A percentile compares a stretch with the other conserved stretches of the same genome.
These are phyloP conservation scores for Blastobotrys capitulatus DNA, from an alignment of 1,139 yeast species.

Conservation along the genomic window DNA sequence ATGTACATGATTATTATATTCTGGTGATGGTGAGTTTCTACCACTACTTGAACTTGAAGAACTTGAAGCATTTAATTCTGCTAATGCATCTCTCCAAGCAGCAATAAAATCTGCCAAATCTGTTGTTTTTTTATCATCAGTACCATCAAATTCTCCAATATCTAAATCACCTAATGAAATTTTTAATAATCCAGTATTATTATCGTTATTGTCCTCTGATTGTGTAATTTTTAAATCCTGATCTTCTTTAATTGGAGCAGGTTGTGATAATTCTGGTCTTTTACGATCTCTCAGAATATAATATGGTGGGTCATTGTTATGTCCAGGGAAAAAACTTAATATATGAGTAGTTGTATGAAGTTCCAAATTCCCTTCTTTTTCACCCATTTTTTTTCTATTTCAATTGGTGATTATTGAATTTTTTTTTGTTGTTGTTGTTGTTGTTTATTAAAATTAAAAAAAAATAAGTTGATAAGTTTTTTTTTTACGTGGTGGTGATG, in stretches of 20 bases:
- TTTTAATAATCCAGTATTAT: constrained; percentile 9
- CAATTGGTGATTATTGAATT: no score
- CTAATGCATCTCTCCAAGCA: constrained; percentile 25
- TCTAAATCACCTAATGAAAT: constrained; percentile 23
- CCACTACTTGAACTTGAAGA: background rate
- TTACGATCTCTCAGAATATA: constrained; percentile 19
- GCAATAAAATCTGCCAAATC: constrained; percentile 23
- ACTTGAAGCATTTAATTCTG: constrained; percentile 5
- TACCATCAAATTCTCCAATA: constrained; percentile 24
- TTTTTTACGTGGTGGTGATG: no score
- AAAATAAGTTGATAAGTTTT: background rate
- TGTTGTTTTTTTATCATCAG: constrained; percentile 16
- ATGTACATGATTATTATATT: constrained; percentile 3
- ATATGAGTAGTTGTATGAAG: constrained; percentile 23
- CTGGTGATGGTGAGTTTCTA: background rate
- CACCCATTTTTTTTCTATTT: background rate
- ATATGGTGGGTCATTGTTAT: constrained; percentile 20
- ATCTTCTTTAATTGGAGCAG: constrained; percentile 11
- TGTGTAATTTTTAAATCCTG: constrained; percentile 12
- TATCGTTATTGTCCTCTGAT: no score
- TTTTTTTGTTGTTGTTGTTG: no score
- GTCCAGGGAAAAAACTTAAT: constrained; percentile 21
- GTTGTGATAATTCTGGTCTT: constrained; percentile 18
- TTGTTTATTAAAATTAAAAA: background rate
- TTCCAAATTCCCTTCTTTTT: background rate